These are phyloP conservation scores for Monosporozyma yasuniensis DNA, from an alignment of 805 yeast genomes.

Conservation along the genomic window DNA sequence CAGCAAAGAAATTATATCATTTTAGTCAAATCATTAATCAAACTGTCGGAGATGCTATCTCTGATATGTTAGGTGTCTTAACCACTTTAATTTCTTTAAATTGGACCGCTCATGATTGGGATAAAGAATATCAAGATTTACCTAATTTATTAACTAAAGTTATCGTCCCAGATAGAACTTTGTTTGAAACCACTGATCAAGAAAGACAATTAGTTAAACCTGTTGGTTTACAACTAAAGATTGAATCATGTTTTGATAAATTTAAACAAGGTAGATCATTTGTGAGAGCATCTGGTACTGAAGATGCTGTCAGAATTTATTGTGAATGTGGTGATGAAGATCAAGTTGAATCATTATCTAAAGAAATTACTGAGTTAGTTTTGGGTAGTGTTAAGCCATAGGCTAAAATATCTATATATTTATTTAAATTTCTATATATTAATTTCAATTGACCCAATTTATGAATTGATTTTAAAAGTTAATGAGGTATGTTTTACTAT, in stretches of 20 bases:
- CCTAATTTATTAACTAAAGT: slow-evolving; percentile 82
- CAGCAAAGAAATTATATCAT: slow-evolving; percentile 43
- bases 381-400: neutral
- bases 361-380: slow-evolving; percentile 34
- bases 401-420: neutral
- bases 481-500: too few relatives aligned
- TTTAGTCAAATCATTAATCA: slow-evolving; percentile 78
- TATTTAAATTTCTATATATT: neutral
- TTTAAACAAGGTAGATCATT: slow-evolving; percentile 68
- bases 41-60: slow-evolving; percentile 96
- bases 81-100: slow-evolving; percentile 49
- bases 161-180: slow-evolving; percentile 68
- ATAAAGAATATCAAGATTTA: slow-evolving; percentile 64
- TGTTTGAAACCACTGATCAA: slow-evolving; percentile 80
- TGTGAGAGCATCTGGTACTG: slow-evolving; percentile 96
- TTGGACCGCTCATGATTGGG: slow-evolving; percentile 65
- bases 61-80: slow-evolving; percentile 78
- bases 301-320: slow-evolving; percentile 92
- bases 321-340: slow-evolving; percentile 66
- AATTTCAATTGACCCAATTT: too few relatives aligned
- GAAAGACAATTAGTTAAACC: slow-evolving; percentile 78
- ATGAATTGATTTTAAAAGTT: too few relatives aligned
- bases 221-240: slow-evolving; percentile 60
- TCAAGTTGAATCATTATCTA: slow-evolving; percentile 41
- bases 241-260: slow-evolving; percentile 54